Percentiles rank a stretch among this genome's conserved stretches.
phyloP scores from a whole-genome alignment of 2,329 filamentous ascomycete genomes.

The Beauveria varroae region DNA sequence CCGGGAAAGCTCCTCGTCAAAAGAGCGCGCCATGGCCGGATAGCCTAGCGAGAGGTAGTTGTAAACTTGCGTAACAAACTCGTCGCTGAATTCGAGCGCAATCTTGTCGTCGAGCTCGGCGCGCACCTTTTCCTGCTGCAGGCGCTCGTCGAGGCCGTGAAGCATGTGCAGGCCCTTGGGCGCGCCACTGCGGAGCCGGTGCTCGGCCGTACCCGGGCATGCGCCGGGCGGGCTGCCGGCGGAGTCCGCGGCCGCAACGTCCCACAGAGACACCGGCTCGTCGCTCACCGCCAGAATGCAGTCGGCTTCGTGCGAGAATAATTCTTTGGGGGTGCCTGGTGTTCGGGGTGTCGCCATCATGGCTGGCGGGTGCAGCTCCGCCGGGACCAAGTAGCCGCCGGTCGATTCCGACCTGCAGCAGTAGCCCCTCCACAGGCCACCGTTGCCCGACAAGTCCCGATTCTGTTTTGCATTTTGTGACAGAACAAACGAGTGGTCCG shows the following conservation, averaged over 20 bases:
- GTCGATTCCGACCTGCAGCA: conserved; percentile 41
- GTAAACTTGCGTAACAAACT: conserved; percentile 90
- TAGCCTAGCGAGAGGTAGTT: conserved; percentile 94
- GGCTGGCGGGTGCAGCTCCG: conserved; percentile 36
- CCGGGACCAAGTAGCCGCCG: conserved; percentile 30
- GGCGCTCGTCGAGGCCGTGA: conserved; percentile 42
- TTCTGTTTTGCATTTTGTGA: conserved; percentile 38
- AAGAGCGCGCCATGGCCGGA: conserved; percentile 73
- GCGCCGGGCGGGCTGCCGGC: conserved; percentile 5
- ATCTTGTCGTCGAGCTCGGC: conserved; percentile 48
- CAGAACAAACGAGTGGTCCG: conserved; percentile 56
- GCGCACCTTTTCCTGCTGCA: conserved; percentile 41
- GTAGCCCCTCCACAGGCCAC: conserved; percentile 72
- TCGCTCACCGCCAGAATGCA: conserved; percentile 28
- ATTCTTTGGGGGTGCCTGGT: conserved; percentile 33
- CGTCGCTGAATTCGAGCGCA: conserved; percentile 65
- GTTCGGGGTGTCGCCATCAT: conserved; percentile 45
- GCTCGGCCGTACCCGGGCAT: conserved; percentile 16
- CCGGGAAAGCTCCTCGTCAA: conserved; percentile 77
- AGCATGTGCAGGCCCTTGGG: conserved; percentile 42
- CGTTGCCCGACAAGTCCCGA: conserved; percentile 48
- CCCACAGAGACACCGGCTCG: conserved; percentile 28
- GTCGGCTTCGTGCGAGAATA: conserved; percentile 35
- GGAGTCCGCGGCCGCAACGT: conserved; percentile 14
- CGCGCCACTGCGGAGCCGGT: conserved; percentile 22